Percentiles rank a stretch among this genome's conserved stretches.
These are phyloP conservation scores for Solanum virginianum DNA, from an alignment of 257 asterid species.

Conservation along the genomic window DNA sequence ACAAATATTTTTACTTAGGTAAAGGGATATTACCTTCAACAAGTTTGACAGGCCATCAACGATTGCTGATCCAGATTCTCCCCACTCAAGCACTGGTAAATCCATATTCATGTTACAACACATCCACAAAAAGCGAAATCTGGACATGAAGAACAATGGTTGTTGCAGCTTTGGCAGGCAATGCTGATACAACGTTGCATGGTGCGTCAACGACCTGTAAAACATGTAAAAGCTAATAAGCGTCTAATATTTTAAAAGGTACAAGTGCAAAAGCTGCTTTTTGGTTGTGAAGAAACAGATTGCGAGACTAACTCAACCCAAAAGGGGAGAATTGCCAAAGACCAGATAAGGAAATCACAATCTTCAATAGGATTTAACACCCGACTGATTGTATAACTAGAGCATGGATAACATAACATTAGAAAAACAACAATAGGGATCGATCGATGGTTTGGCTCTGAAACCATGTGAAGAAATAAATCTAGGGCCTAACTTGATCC, in stretches of 20 bases:
- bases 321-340: background rate
- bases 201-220: slow-evolving; percentile 91
- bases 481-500: background rate
- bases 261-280: background rate
- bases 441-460: background rate
- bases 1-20: background rate
- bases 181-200: slow-evolving; percentile 85
- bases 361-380: background rate
- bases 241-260: background rate
- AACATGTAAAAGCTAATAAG: background rate
- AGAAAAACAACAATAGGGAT: background rate
- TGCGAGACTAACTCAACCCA: background rate
- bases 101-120: background rate
- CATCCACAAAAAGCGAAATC: slow-evolving; percentile 33
- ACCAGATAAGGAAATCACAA: background rate
- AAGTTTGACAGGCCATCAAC: slow-evolving; percentile 93
- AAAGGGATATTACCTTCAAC: slow-evolving; percentile 49
- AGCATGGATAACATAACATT: background rate
- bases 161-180: slow-evolving; percentile 96
- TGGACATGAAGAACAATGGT: slow-evolving; percentile 97
- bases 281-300: background rate
- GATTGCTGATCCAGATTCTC: slow-evolving; percentile 80
- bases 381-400: background rate
- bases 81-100: slow-evolving; percentile 74
- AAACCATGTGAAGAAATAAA: background rate